Evolutionary conservation across 768 basidiomycete species (phyloP).

Genomic region (Leucosporidium scottii): DNA sequence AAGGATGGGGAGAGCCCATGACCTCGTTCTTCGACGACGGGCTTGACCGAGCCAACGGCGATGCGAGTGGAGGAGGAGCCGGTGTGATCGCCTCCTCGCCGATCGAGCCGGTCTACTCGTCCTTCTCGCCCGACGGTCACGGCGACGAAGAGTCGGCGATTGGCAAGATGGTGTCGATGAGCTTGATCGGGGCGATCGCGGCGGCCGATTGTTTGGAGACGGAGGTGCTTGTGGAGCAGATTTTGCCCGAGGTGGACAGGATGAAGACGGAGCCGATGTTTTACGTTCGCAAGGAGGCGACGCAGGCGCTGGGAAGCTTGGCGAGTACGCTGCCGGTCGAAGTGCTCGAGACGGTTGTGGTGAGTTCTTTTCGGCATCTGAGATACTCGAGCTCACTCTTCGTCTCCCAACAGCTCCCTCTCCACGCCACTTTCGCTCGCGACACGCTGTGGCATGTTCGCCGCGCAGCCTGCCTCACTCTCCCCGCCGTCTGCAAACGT

Average conservation of each 20-base stretch:
- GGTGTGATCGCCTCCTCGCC: background rate
- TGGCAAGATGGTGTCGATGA: constrained; percentile 85
- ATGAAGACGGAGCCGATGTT: constrained; percentile 43
- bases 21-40: background rate
- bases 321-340: constrained; percentile 80
- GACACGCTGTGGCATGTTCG: constrained; percentile 77
- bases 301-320: constrained; percentile 77
- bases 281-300: constrained; percentile 78
- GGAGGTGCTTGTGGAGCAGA: constrained; percentile 27
- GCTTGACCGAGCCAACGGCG: background rate
- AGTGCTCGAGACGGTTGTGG: constrained; percentile 53
- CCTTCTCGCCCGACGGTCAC: constrained; percentile 34
- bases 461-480: constrained; percentile 74
- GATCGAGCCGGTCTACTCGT: constrained; percentile 17
- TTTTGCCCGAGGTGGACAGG: constrained; percentile 34
- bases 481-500: constrained; percentile 69
- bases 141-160: constrained; percentile 67
- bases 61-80: background rate
- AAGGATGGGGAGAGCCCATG: constrained; percentile 5
- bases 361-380: constrained; percentile 4
- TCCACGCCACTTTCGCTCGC: constrained; percentile 62
- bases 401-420: constrained; percentile 55
- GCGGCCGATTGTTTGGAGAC: constrained; percentile 23
- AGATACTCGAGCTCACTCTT: constrained; percentile 3
- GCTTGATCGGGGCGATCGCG: constrained; percentile 41